Conservation (phyloP, 2,329 filamentous ascomycete genomes). For the Fusarium neocosmosporiellum region DNA sequence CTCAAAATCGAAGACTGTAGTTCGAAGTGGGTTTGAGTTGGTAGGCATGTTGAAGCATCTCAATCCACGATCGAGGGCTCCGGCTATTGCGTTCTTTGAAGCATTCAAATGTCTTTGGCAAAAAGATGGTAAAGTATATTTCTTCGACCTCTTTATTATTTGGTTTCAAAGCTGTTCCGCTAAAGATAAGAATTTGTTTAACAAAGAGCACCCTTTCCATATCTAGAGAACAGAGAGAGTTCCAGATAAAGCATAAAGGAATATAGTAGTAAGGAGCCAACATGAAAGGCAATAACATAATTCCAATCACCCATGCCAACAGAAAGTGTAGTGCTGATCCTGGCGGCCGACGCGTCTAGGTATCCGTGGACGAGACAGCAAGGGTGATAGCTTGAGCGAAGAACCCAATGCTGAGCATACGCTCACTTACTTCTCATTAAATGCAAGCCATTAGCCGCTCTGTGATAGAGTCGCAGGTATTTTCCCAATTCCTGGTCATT, state of each 20-base stretch:
- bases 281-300: neutral
- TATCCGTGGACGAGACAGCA: neutral
- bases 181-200: neutral
- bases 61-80: neutral
- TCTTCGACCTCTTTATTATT: neutral
- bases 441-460: neutral
- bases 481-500: neutral
- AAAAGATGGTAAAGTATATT: rapidly evolving
- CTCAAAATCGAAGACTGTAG: neutral
- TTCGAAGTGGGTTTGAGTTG: neutral
- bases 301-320: neutral
- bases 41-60: neutral
- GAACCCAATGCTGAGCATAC: neutral
- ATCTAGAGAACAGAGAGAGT: neutral
- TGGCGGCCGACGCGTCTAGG: neutral
- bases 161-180: neutral
- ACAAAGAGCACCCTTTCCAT: neutral
- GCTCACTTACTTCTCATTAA: neutral
- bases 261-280: neutral
- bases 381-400: neutral
- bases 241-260: neutral
- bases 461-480: neutral
- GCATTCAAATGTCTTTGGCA: neutral
- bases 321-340: neutral
- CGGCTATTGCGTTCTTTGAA: neutral